A percentile compares a stretch with the other conserved stretches of the same genome.
Conservation (phyloP, 176 grass and related monocot species). For the Eleusine indica region DNA sequence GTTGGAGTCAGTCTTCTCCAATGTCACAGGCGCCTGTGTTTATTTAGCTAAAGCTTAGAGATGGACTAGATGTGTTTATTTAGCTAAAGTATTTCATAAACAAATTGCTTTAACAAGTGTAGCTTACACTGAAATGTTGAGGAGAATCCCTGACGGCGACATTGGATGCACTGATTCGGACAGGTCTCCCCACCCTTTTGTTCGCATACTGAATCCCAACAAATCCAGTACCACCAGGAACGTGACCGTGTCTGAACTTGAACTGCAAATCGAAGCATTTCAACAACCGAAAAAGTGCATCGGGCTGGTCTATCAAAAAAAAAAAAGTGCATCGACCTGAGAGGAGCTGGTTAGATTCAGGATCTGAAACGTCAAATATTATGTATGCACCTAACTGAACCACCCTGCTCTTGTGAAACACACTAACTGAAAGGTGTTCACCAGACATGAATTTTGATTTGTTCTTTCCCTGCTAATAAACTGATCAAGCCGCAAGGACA, state of each 20-base stretch:
- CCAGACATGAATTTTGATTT: not conserved
- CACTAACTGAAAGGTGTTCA: not conserved
- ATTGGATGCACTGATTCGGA: slow-evolving; percentile 16
- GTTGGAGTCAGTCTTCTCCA: not conserved
- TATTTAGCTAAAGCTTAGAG: not conserved
- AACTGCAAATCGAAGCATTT: slow-evolving; percentile 17
- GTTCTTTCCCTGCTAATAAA: not conserved
- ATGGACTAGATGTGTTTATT: not conserved
- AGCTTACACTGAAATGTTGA: not conserved
- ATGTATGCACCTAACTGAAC: slow-evolving; percentile 15
- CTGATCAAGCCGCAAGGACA: not conserved
- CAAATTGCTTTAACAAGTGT: not conserved
- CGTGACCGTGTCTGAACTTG: slow-evolving; percentile 11
- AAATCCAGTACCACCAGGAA: slow-evolving; percentile 34
- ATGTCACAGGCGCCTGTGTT: too few species aligned
- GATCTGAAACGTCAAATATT: not conserved
- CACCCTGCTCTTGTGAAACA: not conserved
- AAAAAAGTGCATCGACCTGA: not conserved
- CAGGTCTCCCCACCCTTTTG: slow-evolving; percentile 29
- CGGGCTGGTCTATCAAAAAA: too few species aligned
- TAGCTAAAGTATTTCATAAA: not conserved
- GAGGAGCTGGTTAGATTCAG: not conserved
- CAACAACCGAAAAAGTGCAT: slow-evolving; percentile 17
- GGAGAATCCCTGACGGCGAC: slow-evolving; percentile 19
- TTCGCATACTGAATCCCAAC: slow-evolving; percentile 27